Percentiles rank a stretch among this genome's conserved stretches.
Conservation (phyloP, 148 eudicot species). For the Spergularia marina region DNA sequence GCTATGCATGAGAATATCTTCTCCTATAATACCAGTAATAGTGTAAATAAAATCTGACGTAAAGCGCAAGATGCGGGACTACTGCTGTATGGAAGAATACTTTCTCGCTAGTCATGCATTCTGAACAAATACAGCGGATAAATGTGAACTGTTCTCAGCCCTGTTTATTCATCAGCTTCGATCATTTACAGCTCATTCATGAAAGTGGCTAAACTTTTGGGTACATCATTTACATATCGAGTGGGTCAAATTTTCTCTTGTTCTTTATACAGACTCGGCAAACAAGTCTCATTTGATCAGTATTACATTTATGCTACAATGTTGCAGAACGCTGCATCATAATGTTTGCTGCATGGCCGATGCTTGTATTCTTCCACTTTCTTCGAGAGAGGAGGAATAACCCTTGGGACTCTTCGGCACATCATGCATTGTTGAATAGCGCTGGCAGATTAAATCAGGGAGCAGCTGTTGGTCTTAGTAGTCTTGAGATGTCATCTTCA, state of each 20-base stretch:
- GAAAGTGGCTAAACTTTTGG: slow-evolving; percentile 5
- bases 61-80: no score
- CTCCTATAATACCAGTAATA: no score
- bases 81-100: no score
- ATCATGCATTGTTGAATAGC: not conserved
- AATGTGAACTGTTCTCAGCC: slow-evolving; percentile 2
- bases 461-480: not conserved
- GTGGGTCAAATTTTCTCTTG: slow-evolving; percentile 5
- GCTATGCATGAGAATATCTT: no score
- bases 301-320: slow-evolving; percentile 24
- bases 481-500: slow-evolving; percentile 11
- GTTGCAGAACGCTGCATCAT: not conserved
- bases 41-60: no score
- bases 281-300: slow-evolving; percentile 1
- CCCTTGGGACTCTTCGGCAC: not conserved
- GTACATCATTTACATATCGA: slow-evolving; percentile 22
- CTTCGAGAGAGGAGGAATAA: slow-evolving; percentile 2
- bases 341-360: slow-evolving; percentile 3
- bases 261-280: slow-evolving; percentile 1
- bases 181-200: slow-evolving; percentile 17
- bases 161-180: slow-evolving; percentile 18
- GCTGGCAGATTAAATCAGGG: not conserved
- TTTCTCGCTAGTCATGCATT: no score
- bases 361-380: slow-evolving; percentile 11
- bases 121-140: not conserved